Evolutionary conservation across 2,329 filamentous ascomycete species (phyloP).

Genomic region (Xylariaceae sp.): DNA sequence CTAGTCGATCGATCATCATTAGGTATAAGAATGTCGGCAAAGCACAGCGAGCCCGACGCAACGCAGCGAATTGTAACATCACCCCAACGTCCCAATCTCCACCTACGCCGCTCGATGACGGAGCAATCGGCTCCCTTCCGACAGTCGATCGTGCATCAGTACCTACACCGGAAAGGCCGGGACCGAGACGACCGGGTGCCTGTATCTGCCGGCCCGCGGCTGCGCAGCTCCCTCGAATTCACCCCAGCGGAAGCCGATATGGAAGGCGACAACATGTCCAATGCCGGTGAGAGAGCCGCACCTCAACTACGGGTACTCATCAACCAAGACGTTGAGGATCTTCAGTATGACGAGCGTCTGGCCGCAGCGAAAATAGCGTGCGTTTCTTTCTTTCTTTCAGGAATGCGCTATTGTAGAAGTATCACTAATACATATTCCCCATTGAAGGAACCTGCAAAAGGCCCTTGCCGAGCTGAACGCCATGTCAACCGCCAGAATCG

Average conservation of each 20-base stretch:
- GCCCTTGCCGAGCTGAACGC: slow-evolving; percentile 51
- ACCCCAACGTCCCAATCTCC: slow-evolving; percentile 42
- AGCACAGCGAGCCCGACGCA: slow-evolving; percentile 31
- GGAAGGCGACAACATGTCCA: slow-evolving; percentile 29
- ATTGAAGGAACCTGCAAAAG: slow-evolving; percentile 45
- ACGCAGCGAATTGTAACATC: slow-evolving; percentile 30
- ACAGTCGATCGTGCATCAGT: slow-evolving; percentile 33
- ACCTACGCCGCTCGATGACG: slow-evolving; percentile 51
- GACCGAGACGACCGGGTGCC: slow-evolving; percentile 32
- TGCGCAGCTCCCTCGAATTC: slow-evolving; percentile 42
- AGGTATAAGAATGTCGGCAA: slow-evolving; percentile 25
- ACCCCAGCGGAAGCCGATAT: slow-evolving; percentile 39
- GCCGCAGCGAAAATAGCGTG: slow-evolving; percentile 39
- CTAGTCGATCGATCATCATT: slow-evolving; percentile 18
- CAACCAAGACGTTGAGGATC: slow-evolving; percentile 35
- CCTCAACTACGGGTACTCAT: slow-evolving; percentile 21
- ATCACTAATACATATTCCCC: slow-evolving; percentile 22
- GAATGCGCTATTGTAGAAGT: not conserved
- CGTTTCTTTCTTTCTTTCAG: slow-evolving; percentile 19
- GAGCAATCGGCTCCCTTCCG: slow-evolving; percentile 46
- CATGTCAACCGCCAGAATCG: slow-evolving; percentile 58
- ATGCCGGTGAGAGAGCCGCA: slow-evolving; percentile 18
- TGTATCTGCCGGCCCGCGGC: slow-evolving; percentile 29
- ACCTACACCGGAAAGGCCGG: slow-evolving; percentile 34
- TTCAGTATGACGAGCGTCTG: slow-evolving; percentile 39